A percentile compares a stretch with the other conserved stretches of the same genome.
phyloP scores from a whole-genome alignment of 192 early-diverging fungal genomes.

The Gamsiella multidivaricata region DNA sequence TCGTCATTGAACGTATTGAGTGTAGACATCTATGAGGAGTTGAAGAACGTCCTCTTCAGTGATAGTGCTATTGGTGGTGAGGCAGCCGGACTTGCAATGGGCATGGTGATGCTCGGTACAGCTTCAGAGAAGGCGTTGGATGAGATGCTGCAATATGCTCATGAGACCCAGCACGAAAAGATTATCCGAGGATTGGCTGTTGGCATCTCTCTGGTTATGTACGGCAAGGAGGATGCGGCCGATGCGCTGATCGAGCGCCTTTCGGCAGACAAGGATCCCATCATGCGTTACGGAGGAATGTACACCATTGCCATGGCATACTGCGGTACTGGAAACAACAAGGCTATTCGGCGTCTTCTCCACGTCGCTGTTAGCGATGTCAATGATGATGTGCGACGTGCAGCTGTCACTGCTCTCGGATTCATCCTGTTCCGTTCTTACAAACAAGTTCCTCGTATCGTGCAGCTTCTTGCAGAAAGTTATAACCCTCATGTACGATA shows the following conservation, averaged over 20 bases:
- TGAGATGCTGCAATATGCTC: slow-evolving; percentile 98
- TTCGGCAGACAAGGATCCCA: slow-evolving; percentile 91
- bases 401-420: slow-evolving; percentile 95
- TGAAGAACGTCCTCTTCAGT: slow-evolving; percentile 89
- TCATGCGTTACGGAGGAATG: slow-evolving; percentile 96
- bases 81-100: slow-evolving; percentile 96
- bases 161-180: slow-evolving; percentile 99
- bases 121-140: slow-evolving; percentile 81
- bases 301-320: slow-evolving; percentile 99
- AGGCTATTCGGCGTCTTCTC: slow-evolving; percentile 91
- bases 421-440: slow-evolving; percentile 94
- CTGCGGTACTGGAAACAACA: slow-evolving; percentile 97
- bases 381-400: slow-evolving; percentile 99
- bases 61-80: slow-evolving; percentile 98
- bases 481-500: slow-evolving; percentile 99
- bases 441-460: slow-evolving; percentile 97
- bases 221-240: slow-evolving; percentile 94
- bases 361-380: slow-evolving; percentile 99
- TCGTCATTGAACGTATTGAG: neutral
- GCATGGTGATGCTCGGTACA: slow-evolving; percentile 97
- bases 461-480: slow-evolving; percentile 96
- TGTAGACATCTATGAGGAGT: slow-evolving; percentile 83
- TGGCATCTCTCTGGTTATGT: slow-evolving; percentile 97
- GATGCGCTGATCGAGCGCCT: slow-evolving; percentile 91
- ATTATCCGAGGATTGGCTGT: slow-evolving; percentile 97